Percentiles rank a stretch among this genome's conserved stretches.
Conservation (phyloP, 1,284 basidiomycete species). For the Trichosporon sp. region DNA sequence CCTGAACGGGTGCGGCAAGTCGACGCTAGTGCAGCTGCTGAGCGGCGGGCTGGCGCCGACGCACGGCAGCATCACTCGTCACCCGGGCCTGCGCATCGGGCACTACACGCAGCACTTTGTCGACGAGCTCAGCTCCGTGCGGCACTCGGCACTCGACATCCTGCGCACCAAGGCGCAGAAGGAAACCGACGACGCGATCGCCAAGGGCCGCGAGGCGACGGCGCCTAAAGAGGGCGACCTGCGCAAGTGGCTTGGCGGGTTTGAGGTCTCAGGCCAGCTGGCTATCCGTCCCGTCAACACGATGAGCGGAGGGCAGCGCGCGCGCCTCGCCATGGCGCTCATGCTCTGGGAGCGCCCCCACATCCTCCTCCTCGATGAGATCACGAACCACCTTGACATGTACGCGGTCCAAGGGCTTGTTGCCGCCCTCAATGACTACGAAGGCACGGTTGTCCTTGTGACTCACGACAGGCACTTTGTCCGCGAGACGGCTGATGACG, state of each 20-base stretch:
- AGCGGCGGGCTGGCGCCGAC: conserved; percentile 55
- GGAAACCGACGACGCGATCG: conserved; percentile 5
- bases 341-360: conserved; percentile 41
- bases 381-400: conserved; percentile 66
- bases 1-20: conserved; percentile 58
- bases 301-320: conserved; percentile 53
- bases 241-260: conserved; percentile 53
- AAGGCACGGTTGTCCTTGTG: conserved; percentile 61
- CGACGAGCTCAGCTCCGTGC: conserved; percentile 52
- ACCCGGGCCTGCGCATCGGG: conserved; percentile 59
- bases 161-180: conserved; percentile 7
- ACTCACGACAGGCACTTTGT: conserved; percentile 59
- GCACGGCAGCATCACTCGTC: conserved; percentile 58
- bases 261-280: conserved; percentile 55
- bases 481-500: conserved; percentile 19
- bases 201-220: background rate
- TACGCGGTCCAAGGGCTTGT: conserved; percentile 62
- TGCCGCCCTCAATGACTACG: conserved; percentile 56
- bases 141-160: conserved; percentile 16
- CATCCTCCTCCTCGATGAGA: conserved; percentile 59
- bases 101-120: conserved; percentile 51
- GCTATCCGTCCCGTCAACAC: conserved; percentile 38
- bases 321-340: conserved; percentile 44
- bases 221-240: conserved; percentile 51
- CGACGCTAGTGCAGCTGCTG: conserved; percentile 60